phyloP scores from a whole-genome alignment of 192 early-diverging fungal species.

The Coemansia sp. region DNA sequence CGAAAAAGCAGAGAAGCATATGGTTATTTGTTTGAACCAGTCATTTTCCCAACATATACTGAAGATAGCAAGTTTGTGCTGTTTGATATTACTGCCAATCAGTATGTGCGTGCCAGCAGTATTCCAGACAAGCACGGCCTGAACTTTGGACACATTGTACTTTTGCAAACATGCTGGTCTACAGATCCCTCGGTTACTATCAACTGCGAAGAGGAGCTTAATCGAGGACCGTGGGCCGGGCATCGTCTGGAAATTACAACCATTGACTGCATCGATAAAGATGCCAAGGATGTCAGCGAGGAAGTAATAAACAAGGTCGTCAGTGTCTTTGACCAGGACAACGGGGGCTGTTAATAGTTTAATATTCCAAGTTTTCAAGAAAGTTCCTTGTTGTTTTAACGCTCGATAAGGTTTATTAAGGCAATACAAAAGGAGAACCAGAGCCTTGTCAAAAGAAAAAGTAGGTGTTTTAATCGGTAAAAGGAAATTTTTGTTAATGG shows the following conservation, averaged over 20 bases:
- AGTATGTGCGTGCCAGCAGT: not conserved
- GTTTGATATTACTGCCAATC: not conserved
- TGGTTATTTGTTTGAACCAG: not conserved
- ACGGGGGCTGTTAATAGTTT: too few species aligned
- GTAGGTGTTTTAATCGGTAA: too few species aligned
- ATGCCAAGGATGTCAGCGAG: not conserved
- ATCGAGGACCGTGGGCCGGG: not conserved
- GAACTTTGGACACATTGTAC: not conserved
- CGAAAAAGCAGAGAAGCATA: not conserved
- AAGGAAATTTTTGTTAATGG: too few species aligned
- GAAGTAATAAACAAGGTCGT: not conserved
- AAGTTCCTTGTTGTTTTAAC: too few species aligned
- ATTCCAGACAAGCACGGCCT: not conserved
- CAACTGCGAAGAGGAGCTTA: not conserved
- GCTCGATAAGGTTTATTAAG: too few species aligned
- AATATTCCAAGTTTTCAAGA: too few species aligned
- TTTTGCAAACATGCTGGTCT: not conserved
- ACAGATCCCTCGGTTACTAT: not conserved
- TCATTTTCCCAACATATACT: not conserved
- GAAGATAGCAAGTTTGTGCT: not conserved
- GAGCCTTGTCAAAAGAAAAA: too few species aligned
- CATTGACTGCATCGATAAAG: not conserved
- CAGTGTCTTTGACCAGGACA: not conserved
- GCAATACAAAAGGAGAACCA: too few species aligned
- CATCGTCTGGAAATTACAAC: not conserved